Evolutionary conservation across 371 early-diverging fungal genomes (phyloP).

Genomic region (Mucor racemosus): DNA sequence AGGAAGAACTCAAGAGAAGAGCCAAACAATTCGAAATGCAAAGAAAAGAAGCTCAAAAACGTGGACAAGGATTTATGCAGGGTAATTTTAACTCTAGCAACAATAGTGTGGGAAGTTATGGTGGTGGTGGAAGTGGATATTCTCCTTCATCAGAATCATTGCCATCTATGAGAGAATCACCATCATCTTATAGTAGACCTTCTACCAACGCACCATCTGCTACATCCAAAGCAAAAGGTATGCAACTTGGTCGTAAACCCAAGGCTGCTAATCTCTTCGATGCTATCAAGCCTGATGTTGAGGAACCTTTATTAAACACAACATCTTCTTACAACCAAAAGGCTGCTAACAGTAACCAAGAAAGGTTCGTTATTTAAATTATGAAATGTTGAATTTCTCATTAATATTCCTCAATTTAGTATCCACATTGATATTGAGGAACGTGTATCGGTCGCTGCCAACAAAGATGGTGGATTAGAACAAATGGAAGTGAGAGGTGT

Average conservation of each 20-base stretch:
- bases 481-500: slow-evolving; percentile 93
- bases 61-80: slow-evolving; percentile 66
- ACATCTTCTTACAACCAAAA: slow-evolving; percentile 19
- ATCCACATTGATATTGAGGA: slow-evolving; percentile 91
- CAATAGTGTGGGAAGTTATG: slow-evolving; percentile 25
- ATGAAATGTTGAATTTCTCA: background rate
- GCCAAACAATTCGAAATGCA: slow-evolving; percentile 92
- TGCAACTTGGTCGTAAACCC: slow-evolving; percentile 92
- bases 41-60: slow-evolving; percentile 81
- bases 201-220: slow-evolving; percentile 37
- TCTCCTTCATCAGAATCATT: slow-evolving; percentile 56
- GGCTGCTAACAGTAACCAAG: slow-evolving; percentile 21
- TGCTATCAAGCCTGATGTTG: slow-evolving; percentile 83
- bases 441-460: slow-evolving; percentile 79
- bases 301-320: slow-evolving; percentile 40
- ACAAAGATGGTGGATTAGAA: slow-evolving; percentile 91
- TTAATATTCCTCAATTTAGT: slow-evolving; percentile 37
- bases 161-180: slow-evolving; percentile 37
- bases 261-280: slow-evolving; percentile 81
- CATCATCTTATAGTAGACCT: slow-evolving; percentile 29
- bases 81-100: slow-evolving; percentile 51
- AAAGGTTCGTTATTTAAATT: slow-evolving; percentile 18
- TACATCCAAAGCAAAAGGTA: slow-evolving; percentile 77
- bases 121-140: slow-evolving; percentile 42
- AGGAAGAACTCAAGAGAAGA: slow-evolving; percentile 91